These are phyloP conservation scores for Hemileccinum impolitum DNA, from an alignment of 768 basidiomycete genomes.

Conservation along the genomic window DNA sequence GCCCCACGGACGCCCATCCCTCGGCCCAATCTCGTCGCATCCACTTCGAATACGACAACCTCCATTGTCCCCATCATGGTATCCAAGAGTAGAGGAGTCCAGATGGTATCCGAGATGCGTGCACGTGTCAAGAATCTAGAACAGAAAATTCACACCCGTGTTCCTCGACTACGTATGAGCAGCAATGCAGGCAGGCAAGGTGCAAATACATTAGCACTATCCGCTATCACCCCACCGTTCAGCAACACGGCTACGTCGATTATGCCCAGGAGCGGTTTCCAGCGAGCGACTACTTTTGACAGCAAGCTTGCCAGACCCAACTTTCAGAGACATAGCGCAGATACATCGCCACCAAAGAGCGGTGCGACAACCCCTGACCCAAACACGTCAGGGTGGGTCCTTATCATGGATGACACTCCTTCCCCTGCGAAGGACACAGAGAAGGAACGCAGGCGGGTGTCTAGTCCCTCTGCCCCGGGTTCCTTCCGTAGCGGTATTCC, in stretches of 20 bases:
- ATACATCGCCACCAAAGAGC: constrained; percentile 41
- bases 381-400: constrained; percentile 79
- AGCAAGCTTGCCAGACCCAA: constrained; percentile 20
- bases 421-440: constrained; percentile 58
- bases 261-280: constrained; percentile 11
- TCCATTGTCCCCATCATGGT: constrained; percentile 38
- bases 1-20: constrained; percentile 43
- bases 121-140: constrained; percentile 79
- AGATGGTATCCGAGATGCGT: constrained; percentile 92
- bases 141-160: constrained; percentile 84
- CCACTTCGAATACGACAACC: constrained; percentile 35
- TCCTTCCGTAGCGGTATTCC: constrained; percentile 48
- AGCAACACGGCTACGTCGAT: constrained; percentile 38
- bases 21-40: constrained; percentile 38
- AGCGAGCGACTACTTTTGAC: constrained; percentile 20
- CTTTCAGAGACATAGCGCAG: constrained; percentile 43
- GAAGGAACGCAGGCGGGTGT: constrained; percentile 55
- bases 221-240: constrained; percentile 34
- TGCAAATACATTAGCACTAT: constrained; percentile 34
- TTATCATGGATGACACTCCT: constrained; percentile 86
- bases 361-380: constrained; percentile 41
- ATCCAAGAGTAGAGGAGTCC: constrained; percentile 77
- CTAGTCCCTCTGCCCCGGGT: constrained; percentile 60
- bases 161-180: constrained; percentile 79
- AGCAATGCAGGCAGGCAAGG: constrained; percentile 61